Evolutionary conservation across 2,329 filamentous ascomycete genomes (phyloP), one percentile per base, ranked within the genome.

Genomic region (Xylaria sp.): DNA sequence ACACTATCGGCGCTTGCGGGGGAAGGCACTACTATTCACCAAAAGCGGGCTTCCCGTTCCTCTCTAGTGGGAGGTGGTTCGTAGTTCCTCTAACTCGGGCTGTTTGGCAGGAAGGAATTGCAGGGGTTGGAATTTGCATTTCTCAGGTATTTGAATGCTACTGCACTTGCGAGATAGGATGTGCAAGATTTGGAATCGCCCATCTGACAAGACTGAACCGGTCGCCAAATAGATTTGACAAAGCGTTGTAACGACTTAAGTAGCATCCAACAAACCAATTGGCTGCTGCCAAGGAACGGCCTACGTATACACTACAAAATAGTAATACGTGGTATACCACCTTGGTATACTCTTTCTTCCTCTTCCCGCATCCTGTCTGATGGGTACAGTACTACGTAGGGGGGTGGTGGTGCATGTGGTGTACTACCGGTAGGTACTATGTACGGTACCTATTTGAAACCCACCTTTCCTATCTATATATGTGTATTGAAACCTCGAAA

Each of bases 61-160:
- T 48, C 28, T 58, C 51, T 28, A 61, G 62, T 10, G 34, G 34
- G 7, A 37, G 34, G 7, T 9, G 10, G 34, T 37, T 37, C 8
- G 7, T 9, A 37, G 34, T 37, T 37, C 8, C 34, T 37, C 34
- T 37, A 37, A 10, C 28, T 50, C 20, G 12, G 28, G 44, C 63
- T 46, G 55, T 61, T 59, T 59, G 57, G 51, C 50, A 52, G 64
- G 51, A n/a, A 28, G 64, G 51, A n/a, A 28, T n/a, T 41, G 34
- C 56, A 68, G 61, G 67, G 62, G 28, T 69, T 48, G 25, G 34
- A 25, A 70, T 70, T 70, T 66, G 67, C 32, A 70, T 63, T 58
- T 25, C 39, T 46, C 56, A 13, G n/a, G 15, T 55, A n/a, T 34
- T 57, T 28, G 28, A 13, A 50, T 54, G 39, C 20, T 57, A 52